Conservation (phyloP, 768 basidiomycete species). For the Psilocybe sp. region DNA sequence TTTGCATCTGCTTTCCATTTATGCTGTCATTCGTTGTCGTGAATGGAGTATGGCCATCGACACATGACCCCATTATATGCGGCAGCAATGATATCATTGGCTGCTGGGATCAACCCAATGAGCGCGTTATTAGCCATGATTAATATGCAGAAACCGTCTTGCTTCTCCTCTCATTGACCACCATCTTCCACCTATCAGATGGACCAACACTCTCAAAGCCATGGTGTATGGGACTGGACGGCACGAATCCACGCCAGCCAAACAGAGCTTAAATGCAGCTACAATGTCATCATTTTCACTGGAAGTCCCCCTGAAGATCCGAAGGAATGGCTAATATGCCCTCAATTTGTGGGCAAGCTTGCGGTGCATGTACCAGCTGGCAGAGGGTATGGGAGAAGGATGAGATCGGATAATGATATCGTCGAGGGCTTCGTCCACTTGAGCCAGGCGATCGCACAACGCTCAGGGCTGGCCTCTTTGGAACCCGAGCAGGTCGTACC, state of each 20-base stretch:
- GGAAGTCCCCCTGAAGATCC: constrained; percentile 37
- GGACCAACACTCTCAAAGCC: neutral
- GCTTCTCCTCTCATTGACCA: neutral
- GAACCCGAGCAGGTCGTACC: constrained; percentile 31
- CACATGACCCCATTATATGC: no score
- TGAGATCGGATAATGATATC: constrained; percentile 12
- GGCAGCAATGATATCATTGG: no score
- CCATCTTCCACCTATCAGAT: neutral
- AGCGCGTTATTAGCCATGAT: no score
- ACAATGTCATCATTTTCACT: constrained; percentile 43
- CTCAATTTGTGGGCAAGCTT: constrained; percentile 37
- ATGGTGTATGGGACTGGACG: constrained; percentile 38
- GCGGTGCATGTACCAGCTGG: constrained; percentile 28
- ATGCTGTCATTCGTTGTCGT: no score
- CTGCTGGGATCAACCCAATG: no score
- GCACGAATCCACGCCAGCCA: constrained; percentile 39
- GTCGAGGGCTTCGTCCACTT: constrained; percentile 41
- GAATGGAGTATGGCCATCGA: no score
- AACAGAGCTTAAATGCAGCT: constrained; percentile 39
- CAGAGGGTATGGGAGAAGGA: constrained; percentile 8
- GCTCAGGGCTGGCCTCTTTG: constrained; percentile 22
- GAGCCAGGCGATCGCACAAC: constrained; percentile 26
- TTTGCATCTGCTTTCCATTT: no score
- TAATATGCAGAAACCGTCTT: neutral
- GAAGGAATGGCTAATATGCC: constrained; percentile 30